Conservation (phyloP, 1,284 basidiomycete species). For the Cerioporus squamosus region DNA sequence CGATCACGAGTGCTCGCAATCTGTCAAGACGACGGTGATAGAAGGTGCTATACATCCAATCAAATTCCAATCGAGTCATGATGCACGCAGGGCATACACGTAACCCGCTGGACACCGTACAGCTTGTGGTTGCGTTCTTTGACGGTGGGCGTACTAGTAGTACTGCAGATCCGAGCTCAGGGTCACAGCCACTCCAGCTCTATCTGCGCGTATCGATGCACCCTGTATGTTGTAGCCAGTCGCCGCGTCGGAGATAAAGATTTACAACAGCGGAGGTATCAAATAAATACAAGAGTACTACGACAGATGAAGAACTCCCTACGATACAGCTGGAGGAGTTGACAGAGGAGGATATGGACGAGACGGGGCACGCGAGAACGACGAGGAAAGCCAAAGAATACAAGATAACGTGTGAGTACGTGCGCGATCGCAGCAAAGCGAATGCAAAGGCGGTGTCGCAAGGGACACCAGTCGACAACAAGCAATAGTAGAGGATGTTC, state of each 20-base stretch:
- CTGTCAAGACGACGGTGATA: neutral
- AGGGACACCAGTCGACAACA: neutral
- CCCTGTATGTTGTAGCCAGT: neutral
- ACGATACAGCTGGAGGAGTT: slow-evolving; percentile 8
- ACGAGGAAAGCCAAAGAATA: slow-evolving; percentile 4
- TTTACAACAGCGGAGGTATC: slow-evolving; percentile 13
- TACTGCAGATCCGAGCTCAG: neutral
- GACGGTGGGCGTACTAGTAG: neutral
- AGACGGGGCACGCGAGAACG: too few species aligned
- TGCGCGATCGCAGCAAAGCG: neutral
- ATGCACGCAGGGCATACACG: neutral
- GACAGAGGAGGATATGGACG: neutral
- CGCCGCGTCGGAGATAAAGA: neutral
- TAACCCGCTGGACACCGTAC: slow-evolving; percentile 7
- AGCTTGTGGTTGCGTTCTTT: neutral
- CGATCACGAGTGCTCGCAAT: neutral
- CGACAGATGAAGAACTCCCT: slow-evolving; percentile 9
- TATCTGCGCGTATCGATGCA: too few species aligned
- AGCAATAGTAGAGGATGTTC: slow-evolving; percentile 10
- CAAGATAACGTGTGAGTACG: slow-evolving; percentile 1
- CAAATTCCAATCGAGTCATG: slow-evolving; percentile 9
- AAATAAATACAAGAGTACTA: slow-evolving; percentile 3
- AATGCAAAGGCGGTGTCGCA: neutral
- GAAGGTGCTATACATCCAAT: neutral
- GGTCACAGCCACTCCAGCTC: too few species aligned